Conservation (phyloP, 495 filamentous ascomycete species). For the Penicillium manginii region DNA sequence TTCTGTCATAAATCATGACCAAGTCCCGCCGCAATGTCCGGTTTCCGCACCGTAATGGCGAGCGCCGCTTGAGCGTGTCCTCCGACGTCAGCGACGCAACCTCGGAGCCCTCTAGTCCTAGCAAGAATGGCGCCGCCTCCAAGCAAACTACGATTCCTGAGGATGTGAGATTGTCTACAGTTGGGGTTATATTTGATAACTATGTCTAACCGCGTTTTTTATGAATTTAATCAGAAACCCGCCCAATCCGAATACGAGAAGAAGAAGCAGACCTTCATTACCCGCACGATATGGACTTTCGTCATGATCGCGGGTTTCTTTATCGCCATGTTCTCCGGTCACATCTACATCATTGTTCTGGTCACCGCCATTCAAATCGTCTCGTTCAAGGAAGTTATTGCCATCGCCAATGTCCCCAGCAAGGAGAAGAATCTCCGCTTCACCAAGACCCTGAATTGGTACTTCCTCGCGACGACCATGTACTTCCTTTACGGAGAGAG, state of each 20-base stretch:
- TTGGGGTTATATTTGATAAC: not conserved
- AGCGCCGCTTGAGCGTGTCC: constrained; percentile 67
- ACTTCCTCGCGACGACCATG: constrained; percentile 98
- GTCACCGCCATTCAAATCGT: constrained; percentile 93
- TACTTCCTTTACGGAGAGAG: constrained; percentile 99
- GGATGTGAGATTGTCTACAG: constrained; percentile 40
- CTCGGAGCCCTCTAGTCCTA: constrained; percentile 63
- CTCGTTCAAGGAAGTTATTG: constrained; percentile 99
- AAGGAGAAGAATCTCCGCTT: constrained; percentile 88
- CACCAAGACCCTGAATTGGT: constrained; percentile 97
- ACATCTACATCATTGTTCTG: constrained; percentile 93
- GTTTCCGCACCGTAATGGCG: constrained; percentile 70
- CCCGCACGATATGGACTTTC: constrained; percentile 95
- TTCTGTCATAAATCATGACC: constrained; percentile 55
- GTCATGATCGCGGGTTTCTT: constrained; percentile 97
- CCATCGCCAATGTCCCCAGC: constrained; percentile 93
- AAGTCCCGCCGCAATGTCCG: constrained; percentile 81
- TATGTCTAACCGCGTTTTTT: constrained; percentile 5
- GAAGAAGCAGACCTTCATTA: constrained; percentile 98
- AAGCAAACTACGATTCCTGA: constrained; percentile 53
- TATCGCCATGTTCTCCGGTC: constrained; percentile 85
- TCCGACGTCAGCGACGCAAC: constrained; percentile 80
- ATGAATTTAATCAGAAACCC: constrained; percentile 37
- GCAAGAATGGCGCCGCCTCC: constrained; percentile 48
- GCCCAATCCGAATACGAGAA: constrained; percentile 85